Percentiles rank a stretch among this genome's conserved stretches.
Conservation (phyloP, 164 flowering plant genomes). For the Aristolochia fimbriata region DNA sequence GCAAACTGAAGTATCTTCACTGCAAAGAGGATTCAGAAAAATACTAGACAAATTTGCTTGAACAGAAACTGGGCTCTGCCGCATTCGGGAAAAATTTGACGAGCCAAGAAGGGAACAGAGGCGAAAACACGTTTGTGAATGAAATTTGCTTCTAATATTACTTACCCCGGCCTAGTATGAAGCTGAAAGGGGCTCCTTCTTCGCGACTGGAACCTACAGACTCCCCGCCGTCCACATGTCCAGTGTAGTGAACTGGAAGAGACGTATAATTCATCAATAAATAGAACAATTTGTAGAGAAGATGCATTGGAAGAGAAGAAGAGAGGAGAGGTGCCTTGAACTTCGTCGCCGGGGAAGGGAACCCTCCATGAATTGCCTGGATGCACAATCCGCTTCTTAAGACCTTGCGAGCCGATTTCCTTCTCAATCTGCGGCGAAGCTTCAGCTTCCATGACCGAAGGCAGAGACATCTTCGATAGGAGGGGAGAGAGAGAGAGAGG, state of each 20-base stretch:
- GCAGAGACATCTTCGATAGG: not conserved
- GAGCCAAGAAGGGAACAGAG: too few relatives aligned
- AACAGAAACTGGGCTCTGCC: too few relatives aligned
- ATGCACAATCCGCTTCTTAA: constrained; percentile 27
- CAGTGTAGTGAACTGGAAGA: constrained; percentile 43
- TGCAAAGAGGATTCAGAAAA: too few relatives aligned
- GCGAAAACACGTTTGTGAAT: too few relatives aligned
- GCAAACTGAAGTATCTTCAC: too few relatives aligned
- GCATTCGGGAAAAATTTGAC: too few relatives aligned
- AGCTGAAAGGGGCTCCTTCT: constrained; percentile 32
- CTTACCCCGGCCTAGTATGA: constrained; percentile 53
- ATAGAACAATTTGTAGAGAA: too few relatives aligned
- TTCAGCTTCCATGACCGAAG: constrained; percentile 3
- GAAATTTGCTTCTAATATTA: not conserved
- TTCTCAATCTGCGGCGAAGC: constrained; percentile 2
- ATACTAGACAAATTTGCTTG: too few relatives aligned
- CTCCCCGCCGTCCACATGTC: constrained; percentile 30
- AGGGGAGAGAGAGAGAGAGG: constrained; percentile 1
- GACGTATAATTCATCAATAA: not conserved
- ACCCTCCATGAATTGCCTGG: constrained; percentile 43
- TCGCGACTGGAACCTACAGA: constrained; percentile 32
- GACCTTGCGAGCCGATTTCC: constrained; percentile 33
- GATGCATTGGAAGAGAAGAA: too few relatives aligned
- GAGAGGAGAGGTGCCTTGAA: too few relatives aligned
- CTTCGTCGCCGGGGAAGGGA: constrained; percentile 31